Base-by-base conservation (phyloP, 805 yeast genomes). In the Ogataea glucozyma region DNA sequence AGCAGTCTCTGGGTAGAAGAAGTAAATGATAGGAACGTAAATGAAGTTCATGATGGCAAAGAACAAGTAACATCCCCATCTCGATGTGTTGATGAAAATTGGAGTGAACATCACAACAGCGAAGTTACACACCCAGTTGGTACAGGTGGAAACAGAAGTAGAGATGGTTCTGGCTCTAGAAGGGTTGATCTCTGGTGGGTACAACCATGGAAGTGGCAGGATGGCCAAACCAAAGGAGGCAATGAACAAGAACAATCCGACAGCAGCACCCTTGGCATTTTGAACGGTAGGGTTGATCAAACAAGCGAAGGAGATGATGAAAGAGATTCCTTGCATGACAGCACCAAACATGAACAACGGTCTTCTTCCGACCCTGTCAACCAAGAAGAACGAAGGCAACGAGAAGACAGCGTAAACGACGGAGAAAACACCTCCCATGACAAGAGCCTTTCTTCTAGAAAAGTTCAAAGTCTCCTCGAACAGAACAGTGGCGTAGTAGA, bases 1-100 rank as follows among this genome's bases (percentile, higher is more conserved):
- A 23, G 85, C 79, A 32, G 89, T 83, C 68, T 85, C 91, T 31
- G 90, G 91, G 62, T 81, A 85, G 64, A 73, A 77, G 67, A 82
- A 74, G 73, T 67, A 81, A 48, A 79, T 79, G 46, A 82, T 65
- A 23, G 88, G 86, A 41, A 79, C 63, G 68, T 79, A 83, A 34
- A 71, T 48, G 57, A 75, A 73, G 69, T 84, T 84, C 49, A 84
- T 71, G 23, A 68, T 60, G 7, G 87, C 86, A 63, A 85, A 85
- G 65, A 85, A 78, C 38, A 83, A 62, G 64, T 83, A 85, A 46
- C 83, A 75, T 46, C 84, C 85, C 76, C 84, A 81, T 44, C 72
- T 69, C 57, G 79, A 67, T 52, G 70, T 44, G 61, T 69, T 52
- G 62, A 75, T 64, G 57, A 83, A 72, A 39, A 64, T 58, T 27